These are phyloP conservation scores for Nicotiana knightiana DNA, from an alignment of 257 asterid genomes.

Conservation along the genomic window DNA sequence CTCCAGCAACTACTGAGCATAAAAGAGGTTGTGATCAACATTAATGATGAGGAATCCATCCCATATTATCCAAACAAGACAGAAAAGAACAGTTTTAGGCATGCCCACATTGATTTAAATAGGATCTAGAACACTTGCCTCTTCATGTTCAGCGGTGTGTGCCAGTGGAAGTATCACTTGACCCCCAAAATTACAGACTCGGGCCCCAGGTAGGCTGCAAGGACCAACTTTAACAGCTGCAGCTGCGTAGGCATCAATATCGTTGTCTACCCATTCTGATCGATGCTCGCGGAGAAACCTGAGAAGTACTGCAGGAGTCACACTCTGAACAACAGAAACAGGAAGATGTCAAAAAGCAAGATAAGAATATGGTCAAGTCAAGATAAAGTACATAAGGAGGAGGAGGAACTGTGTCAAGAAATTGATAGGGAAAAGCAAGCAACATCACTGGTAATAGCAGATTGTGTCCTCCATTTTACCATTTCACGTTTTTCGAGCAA, in stretches of 20 bases:
- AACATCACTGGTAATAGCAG: neutral
- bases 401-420: neutral
- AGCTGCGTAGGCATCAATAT: slow-evolving; percentile 74
- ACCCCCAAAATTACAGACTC: slow-evolving; percentile 60
- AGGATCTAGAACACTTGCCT: slow-evolving; percentile 41
- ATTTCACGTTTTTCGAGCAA: neutral
- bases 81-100: neutral
- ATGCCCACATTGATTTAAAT: neutral
- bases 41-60: neutral
- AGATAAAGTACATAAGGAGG: neutral
- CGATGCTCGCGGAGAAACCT: slow-evolving; percentile 82
- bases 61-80: neutral
- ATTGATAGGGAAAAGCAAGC: neutral
- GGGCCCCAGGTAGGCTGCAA: slow-evolving; percentile 49
- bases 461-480: neutral
- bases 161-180: slow-evolving; percentile 86
- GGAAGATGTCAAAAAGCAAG: slow-evolving; percentile 1
- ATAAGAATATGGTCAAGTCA: neutral
- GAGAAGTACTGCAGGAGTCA: slow-evolving; percentile 80
- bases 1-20: slow-evolving; percentile 64
- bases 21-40: neutral
- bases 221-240: slow-evolving; percentile 70
- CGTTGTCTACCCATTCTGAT: slow-evolving; percentile 93
- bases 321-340: slow-evolving; percentile 46
- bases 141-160: slow-evolving; percentile 85